Evolutionary conservation across 495 filamentous ascomycete genomes (phyloP), one percentile per base, ranked within the genome.

Genomic region (Coniosporium apollinis): DNA sequence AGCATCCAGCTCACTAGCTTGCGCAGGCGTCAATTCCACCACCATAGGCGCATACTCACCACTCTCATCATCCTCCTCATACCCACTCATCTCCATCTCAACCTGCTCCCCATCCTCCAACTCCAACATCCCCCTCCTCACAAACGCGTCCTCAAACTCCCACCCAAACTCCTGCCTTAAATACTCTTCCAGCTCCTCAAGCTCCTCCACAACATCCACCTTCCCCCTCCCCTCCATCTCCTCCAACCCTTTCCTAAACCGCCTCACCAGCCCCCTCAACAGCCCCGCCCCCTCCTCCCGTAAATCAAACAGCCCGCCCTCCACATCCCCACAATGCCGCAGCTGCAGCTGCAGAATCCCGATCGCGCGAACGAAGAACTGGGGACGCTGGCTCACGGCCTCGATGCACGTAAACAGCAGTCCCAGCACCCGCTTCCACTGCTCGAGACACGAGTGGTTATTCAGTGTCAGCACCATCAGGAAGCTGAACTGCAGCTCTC

Each of bases 41-140:
- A 97, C 55, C 16, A 79, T 65, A 11, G 87, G 89, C 39, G 79
- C 76, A 62, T 84, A 86, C 49, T 94, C 87, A 13, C 82, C 83
- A 39, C 67, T 69, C 55, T 89, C 82, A 35, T 89, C 82, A 37
- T 91, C 81, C 38, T 72, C 81, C 41, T 87, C 78, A 39, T 76
- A 66, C 4, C 75, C 79, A 18, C 61, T 61, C 41, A 82, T 61
- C 41, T 93, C 83, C 49, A 89, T 66, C 38, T 84, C 74, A 11
- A 92, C 74, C 46, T 72, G 58, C 52, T 86, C 82, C 16, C 75
- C 79, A 47, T 83, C 79, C 50, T 83, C 82, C 33, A 84, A 55
- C 55, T 72, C 63, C 26, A 83, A 44, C 53, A 72, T 73, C 0
- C 84, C 82, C 33, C 58, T 62, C 41, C 67, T 65, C 6, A 78